Base-by-base conservation (phyloP, 768 basidiomycete genomes). In the Kwoniella sp. region DNA sequence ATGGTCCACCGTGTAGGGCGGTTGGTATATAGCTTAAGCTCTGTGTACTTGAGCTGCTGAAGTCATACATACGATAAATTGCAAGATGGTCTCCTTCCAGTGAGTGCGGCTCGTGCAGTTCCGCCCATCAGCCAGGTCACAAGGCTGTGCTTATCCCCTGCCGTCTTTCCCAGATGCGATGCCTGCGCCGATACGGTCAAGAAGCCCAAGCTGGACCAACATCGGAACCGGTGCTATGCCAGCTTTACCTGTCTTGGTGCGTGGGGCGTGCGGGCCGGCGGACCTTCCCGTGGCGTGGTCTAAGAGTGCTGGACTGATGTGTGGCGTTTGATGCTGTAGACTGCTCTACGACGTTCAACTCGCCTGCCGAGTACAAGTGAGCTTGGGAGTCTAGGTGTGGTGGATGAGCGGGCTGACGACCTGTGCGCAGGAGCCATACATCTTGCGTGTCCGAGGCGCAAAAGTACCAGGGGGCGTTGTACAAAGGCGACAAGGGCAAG, bases 141-240 rank as follows among this genome's bases (percentile, higher is more conserved):
- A 32, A 8, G 31, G 31, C 31, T 8, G 8, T 8, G 31, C 31
- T 32, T 12, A 36, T 47, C 17, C 23, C 32, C 15, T 11, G 4
- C 8, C 31, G 10, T 31, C 14, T 46, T 19, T 6, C 22, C 17
- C 38, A 89, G 87, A 76, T 88, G 87, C 73, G 85, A 86, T 73
- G 80, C 84, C 29, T 95, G 91, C 72, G 77, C 80, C 45, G 91
- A 95, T 61, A 84, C 89, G 9, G 84, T 93, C 25, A 95, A 89
- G 75, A 95, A 95, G 67, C 91, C 91, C 11, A 90, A 91, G 73
- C 80, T 95, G 0, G 89, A 93, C 73, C 82, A 84, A 68, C 90
- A 93, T 50, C 55, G 69, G 10, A 56, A 65, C 42, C 57, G 62
- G 53, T 74, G 73, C 49, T 63, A 63, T 57, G 58, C 67, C 10